Evolutionary conservation across 345 rosid species (phyloP).

Genomic region (Rhodomyrtus tomentosa): DNA sequence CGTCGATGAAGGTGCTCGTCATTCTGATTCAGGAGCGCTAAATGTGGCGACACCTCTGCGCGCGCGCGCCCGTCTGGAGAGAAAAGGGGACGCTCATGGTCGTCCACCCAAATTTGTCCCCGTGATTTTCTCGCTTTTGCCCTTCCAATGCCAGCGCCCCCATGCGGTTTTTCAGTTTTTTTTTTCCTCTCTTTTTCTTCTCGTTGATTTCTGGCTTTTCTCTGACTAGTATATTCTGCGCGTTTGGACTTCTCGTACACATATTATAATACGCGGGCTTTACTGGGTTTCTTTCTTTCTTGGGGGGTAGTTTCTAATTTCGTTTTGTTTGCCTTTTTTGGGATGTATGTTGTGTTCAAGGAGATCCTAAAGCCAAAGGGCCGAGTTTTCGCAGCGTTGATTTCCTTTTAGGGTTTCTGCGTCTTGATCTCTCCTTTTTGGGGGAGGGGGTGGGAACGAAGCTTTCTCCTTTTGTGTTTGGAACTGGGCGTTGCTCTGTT

Average conservation of each 20-base stretch:
- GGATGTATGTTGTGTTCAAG: not conserved
- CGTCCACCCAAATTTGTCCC: not conserved
- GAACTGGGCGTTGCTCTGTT: not conserved
- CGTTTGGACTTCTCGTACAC: not conserved
- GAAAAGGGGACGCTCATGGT: not conserved
- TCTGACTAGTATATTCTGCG: not conserved
- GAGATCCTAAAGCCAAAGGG: not conserved
- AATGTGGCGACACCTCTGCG: too few relatives aligned
- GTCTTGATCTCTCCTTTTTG: conserved; percentile 3
- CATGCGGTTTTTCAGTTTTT: not conserved
- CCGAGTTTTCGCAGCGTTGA: not conserved
- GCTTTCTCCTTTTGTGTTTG: not conserved
- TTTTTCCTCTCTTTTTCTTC: not conserved
- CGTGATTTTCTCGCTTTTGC: not conserved
- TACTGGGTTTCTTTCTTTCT: not conserved
- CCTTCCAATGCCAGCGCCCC: not conserved
- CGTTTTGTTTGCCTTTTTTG: not conserved
- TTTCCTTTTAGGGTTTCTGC: not conserved
- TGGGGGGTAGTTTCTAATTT: not conserved
- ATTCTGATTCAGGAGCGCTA: not conserved
- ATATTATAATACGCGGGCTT: not conserved
- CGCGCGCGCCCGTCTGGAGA: too few relatives aligned
- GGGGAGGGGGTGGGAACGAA: not conserved
- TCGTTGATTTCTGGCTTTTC: not conserved
- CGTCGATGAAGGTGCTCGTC: not conserved